A percentile compares a stretch with the other conserved stretches of the same genome.
Evolutionary conservation across 2,329 filamentous ascomycete genomes (phyloP).

Genomic region (Monosporascus sp.): DNA sequence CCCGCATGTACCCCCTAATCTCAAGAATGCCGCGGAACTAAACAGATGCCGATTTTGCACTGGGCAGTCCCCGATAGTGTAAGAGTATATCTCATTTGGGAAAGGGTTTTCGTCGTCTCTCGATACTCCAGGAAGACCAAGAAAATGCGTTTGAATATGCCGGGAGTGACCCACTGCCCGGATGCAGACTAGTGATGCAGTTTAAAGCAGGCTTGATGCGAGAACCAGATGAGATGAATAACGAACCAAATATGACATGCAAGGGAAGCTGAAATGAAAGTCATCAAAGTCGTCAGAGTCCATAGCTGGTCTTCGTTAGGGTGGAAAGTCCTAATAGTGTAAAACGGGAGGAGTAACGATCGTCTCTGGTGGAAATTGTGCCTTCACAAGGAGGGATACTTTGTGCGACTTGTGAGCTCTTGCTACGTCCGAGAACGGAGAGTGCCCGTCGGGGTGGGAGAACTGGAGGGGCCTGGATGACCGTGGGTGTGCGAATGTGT

Average conservation of each 20-base stretch:
- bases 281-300: background rate
- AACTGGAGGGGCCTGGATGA: constrained; percentile 32
- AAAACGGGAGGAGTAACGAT: background rate
- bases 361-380: background rate
- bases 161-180: background rate
- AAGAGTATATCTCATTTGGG: background rate
- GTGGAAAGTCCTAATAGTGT: background rate
- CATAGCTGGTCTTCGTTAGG: background rate
- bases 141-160: background rate
- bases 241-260: background rate
- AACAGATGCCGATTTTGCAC: background rate
- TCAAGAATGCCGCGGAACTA: background rate
- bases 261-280: background rate
- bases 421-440: constrained; percentile 30
- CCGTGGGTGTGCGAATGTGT: constrained; percentile 25
- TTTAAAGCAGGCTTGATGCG: background rate
- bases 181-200: background rate
- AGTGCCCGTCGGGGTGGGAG: constrained; percentile 31
- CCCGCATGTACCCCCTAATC: background rate
- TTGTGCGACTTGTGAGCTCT: background rate
- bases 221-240: background rate
- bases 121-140: background rate
- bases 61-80: background rate
- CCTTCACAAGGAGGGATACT: background rate
- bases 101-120: background rate